Evolutionary conservation across 1,284 basidiomycete species (phyloP), one percentile per base, ranked within the genome.

Genomic region (Trametes polyzona): DNA sequence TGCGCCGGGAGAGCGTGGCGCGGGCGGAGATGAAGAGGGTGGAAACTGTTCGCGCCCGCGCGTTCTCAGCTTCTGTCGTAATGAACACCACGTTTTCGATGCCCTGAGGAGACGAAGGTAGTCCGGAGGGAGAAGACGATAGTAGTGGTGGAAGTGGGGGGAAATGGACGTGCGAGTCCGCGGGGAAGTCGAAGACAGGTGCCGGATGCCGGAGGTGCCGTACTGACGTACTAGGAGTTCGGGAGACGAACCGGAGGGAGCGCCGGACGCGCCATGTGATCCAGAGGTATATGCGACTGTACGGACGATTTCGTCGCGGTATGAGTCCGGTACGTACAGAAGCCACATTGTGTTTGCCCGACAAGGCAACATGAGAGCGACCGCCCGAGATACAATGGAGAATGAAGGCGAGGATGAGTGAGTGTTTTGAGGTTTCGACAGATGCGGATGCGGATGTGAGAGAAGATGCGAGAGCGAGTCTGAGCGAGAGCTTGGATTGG

Each of bases 141-240:
- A 40, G 46, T 7, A 23, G 14, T 11, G 24, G 9, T 43, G 23
- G 52, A 33, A 14, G 26, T n/a, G 16, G 17, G 27, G 35, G 24
- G 46, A 36, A n/a, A 48, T 55, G 46, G 43, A 43, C 46, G 46
- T 55, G 53, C 46, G 46, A 55, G n/a, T 8, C 46, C 46, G 46
- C 46, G 53, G 53, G 39, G 53, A 55, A 54, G 52, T 33, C 29
- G 52, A 54, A 42, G 44, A 16, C 16, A 5, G 36, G 23, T 3
- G 52, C 52, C 52, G 44, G 30, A 17, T 3, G 52, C 52, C 52
- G 44, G 30, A 54, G 29, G 27, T 47, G 44, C 52, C 52, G 46
- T 29, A 47, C 19, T 39, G 35, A 40, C 37, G 32, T 27, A 11
- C 17, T 27, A 21, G 24, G 24, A 2, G 33, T 19, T 47, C 44